Evolutionary conservation across 208 protist genomes (phyloP), one percentile per base, ranked within the genome.

Genomic region (Trypanosoma grayi): DNA sequence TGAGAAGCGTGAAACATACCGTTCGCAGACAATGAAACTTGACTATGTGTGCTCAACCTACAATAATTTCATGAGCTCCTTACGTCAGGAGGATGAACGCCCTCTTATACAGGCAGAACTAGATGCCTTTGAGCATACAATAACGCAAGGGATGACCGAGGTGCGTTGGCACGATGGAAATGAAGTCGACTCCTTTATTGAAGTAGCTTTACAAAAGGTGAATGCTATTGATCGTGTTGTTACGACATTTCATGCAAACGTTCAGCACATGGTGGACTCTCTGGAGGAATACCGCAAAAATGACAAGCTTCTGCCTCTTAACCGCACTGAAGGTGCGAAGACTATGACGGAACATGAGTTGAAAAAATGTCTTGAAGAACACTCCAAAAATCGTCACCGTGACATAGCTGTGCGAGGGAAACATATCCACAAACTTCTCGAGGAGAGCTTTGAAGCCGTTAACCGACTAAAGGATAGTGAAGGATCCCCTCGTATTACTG

Each of bases 41-140:
- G 87, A 98, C 25, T 85, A 98, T 64, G 83, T 97, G 13, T 81
- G 90, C 57, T 87, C 88, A 39, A 97, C 92, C 14, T 98, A 97
- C 79, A 99, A 99, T 81, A 77, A 87, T 63, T 83, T 98, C 56
- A 85, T 86, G 53, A 68, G 61, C 16, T 94, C 81, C 31, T 75
- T 99, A 20, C 87, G 95, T 37, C 68, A 73, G 0, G 81, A 98
- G 46, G 91, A 94, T 55, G 97, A 99, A 81, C 70, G 73, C 14
- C 94, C 96, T 7, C 84, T 99, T 27, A 83, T 99, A 45, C 70
- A 90, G 79, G 74, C 30, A 2, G 87, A 97, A 65, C 74, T 98
- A 28, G 72, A 87, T 50, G 65, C 78, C 22, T 96, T 98, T 71
- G 91, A 97, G 66, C 70, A 68, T 43, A 84, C 76, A 22, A 71